Evolutionary conservation across 805 yeast species (phyloP).

Genomic region (Saturnispora serradocipensis): DNA sequence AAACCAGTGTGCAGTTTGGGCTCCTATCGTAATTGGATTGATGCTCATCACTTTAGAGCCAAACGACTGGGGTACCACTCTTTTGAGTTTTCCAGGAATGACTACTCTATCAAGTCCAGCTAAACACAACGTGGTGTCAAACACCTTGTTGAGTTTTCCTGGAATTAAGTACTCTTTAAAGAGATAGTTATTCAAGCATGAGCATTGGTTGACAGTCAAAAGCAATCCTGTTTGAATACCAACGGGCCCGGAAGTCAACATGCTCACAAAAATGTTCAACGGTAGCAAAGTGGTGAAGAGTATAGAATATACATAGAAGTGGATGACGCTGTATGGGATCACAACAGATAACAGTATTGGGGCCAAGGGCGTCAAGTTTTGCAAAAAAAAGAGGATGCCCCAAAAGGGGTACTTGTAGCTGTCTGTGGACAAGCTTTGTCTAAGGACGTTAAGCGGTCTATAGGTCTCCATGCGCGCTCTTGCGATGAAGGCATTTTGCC

Average conservation of each 20-base stretch:
- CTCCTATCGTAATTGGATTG: constrained; percentile 6
- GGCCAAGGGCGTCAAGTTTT: constrained; percentile 18
- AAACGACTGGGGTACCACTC: constrained; percentile 22
- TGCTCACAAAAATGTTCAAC: constrained; percentile 17
- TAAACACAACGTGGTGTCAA: constrained; percentile 23
- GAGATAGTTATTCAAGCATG: constrained; percentile 17
- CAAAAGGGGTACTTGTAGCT: constrained; percentile 18
- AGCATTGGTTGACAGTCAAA: constrained; percentile 22
- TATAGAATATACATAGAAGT: constrained; percentile 14
- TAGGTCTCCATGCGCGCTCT: constrained; percentile 17
- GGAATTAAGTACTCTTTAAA: constrained; percentile 20
- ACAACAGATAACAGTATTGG: constrained; percentile 20
- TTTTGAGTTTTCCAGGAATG: constrained; percentile 27
- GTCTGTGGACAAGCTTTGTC: constrained; percentile 13
- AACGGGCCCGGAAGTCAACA: constrained; percentile 21
- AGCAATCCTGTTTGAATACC: constrained; percentile 20
- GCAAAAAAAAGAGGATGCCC: constrained; percentile 21
- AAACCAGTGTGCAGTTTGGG: neutral
- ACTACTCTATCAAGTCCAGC: constrained; percentile 23
- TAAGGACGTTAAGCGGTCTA: constrained; percentile 16
- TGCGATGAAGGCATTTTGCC: constrained; percentile 9
- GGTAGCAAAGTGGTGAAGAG: constrained; percentile 18
- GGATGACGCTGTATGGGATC: constrained; percentile 18
- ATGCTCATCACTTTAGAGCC: constrained; percentile 16
- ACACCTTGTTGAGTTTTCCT: constrained; percentile 19